A percentile compares a stretch with the other conserved stretches of the same genome.
Evolutionary conservation across 352 stramenopile genomes (phyloP).

Genomic region (Phytophthora cryptogea): DNA sequence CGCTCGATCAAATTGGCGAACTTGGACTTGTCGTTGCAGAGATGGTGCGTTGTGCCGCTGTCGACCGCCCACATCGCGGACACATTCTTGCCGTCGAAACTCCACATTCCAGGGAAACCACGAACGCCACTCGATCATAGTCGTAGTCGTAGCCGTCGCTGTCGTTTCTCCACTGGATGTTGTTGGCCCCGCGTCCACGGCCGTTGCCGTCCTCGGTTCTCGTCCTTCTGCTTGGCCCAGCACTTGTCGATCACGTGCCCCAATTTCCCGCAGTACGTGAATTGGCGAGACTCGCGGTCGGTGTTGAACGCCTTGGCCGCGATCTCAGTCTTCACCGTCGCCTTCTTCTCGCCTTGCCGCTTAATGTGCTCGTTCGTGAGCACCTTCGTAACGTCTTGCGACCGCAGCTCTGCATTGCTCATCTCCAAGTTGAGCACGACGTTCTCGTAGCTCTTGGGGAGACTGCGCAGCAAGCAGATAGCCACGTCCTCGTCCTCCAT

Average conservation of each 20-base stretch:
- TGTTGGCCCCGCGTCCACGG: conserved; percentile 18
- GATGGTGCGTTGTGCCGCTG: conserved; percentile 21
- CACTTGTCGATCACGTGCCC: conserved; percentile 13
- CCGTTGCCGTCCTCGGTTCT: conserved; percentile 11
- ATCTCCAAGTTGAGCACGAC: conserved; percentile 20
- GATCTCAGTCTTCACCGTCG: conserved; percentile 5
- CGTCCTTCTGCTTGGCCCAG: conserved; percentile 27
- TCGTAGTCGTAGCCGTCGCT: conserved; percentile 1
- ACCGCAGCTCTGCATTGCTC: conserved; percentile 4
- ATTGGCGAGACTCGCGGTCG: conserved; percentile 11
- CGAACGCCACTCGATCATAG: conserved; percentile 20
- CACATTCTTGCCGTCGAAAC: conserved; percentile 8
- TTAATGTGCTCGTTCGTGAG: not conserved
- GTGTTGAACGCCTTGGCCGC: conserved; percentile 14
- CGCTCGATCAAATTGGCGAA: conserved; percentile 7
- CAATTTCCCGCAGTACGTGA: conserved; percentile 20
- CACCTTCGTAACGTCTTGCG: conserved; percentile 10
- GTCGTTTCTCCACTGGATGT: conserved; percentile 8
- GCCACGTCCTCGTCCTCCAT: conserved; percentile 23
- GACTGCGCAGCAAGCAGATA: conserved; percentile 16
- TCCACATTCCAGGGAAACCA: conserved; percentile 17
- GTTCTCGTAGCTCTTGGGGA: conserved; percentile 20
- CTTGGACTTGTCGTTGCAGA: conserved; percentile 19
- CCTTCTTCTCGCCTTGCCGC: conserved; percentile 8
- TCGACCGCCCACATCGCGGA: no score